Conservation (phyloP, 140 eudicot species). For the Cichorium intybus region DNA sequence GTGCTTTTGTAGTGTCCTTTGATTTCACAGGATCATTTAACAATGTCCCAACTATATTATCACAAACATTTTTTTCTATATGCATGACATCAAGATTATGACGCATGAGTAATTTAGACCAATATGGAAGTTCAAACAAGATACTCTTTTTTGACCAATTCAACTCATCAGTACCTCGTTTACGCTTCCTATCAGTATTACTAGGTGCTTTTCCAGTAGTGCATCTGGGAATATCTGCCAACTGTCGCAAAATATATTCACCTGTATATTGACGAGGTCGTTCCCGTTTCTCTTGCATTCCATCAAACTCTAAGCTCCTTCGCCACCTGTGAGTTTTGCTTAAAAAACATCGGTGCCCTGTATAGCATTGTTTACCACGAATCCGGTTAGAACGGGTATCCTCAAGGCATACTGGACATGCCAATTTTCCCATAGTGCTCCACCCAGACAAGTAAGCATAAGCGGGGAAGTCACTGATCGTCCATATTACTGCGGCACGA, state of each 20-base stretch:
- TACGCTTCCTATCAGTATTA: neutral
- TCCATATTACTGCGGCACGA: neutral
- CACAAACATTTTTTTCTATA: too few relatives aligned
- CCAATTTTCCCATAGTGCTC: neutral
- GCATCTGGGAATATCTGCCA: constrained; percentile 2
- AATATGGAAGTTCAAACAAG: neutral
- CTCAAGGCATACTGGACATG: constrained; percentile 3
- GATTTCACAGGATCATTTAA: too few relatives aligned
- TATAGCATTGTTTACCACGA: constrained; percentile 8
- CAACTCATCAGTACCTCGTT: neutral
- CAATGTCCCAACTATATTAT: too few relatives aligned
- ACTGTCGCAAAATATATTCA: neutral
- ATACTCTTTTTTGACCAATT: too few relatives aligned
- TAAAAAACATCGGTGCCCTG: constrained; percentile 8
- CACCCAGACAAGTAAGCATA: too few relatives aligned
- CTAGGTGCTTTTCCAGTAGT: constrained; percentile 1
- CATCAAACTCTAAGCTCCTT: neutral
- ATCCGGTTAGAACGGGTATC: neutral
- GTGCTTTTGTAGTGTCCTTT: too few relatives aligned
- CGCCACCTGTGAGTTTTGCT: neutral
- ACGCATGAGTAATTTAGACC: neutral
- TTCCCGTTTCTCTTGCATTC: constrained; percentile 5
- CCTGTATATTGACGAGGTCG: neutral
- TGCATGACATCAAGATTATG: too few relatives aligned
- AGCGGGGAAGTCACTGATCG: neutral